A percentile compares a stretch with the other conserved stretches of the same genome.
These are phyloP conservation scores for Cystobasidium ongulense DNA, from an alignment of 768 basidiomycete species.

Conservation along the genomic window DNA sequence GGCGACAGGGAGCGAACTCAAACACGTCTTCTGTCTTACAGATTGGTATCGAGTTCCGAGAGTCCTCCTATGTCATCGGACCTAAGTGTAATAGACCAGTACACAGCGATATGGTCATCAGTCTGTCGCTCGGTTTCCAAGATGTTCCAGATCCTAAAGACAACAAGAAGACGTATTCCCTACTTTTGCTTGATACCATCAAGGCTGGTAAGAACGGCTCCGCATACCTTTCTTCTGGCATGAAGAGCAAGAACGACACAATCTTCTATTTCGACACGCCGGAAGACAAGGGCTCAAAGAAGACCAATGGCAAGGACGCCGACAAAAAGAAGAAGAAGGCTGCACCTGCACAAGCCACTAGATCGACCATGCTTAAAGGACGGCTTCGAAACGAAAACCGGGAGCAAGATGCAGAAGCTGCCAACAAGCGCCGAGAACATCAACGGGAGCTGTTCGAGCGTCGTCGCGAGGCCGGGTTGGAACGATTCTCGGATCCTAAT, in stretches of 20 bases:
- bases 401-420: slow-evolving; percentile 68
- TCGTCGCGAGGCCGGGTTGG: slow-evolving; percentile 69
- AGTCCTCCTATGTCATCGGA: slow-evolving; percentile 71
- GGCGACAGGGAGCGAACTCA: not conserved
- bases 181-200: slow-evolving; percentile 82
- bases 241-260: slow-evolving; percentile 73
- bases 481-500: slow-evolving; percentile 59
- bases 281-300: slow-evolving; percentile 53
- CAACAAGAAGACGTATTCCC: slow-evolving; percentile 70
- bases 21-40: slow-evolving; percentile 43
- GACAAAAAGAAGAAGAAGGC: slow-evolving; percentile 50
- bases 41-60: slow-evolving; percentile 95
- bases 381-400: slow-evolving; percentile 82
- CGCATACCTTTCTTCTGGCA: slow-evolving; percentile 60
- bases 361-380: slow-evolving; percentile 58
- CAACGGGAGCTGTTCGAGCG: slow-evolving; percentile 70
- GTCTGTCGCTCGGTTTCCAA: slow-evolving; percentile 73
- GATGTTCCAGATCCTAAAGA: slow-evolving; percentile 63
- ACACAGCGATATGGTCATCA: slow-evolving; percentile 74
- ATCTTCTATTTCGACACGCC: slow-evolving; percentile 61
- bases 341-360: slow-evolving; percentile 39
- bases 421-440: slow-evolving; percentile 74
- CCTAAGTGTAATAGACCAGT: slow-evolving; percentile 66
- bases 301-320: slow-evolving; percentile 51
- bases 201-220: slow-evolving; percentile 57